Evolutionary conservation across 176 grass and related monocot species (phyloP).

Genomic region (Oryza punctata): DNA sequence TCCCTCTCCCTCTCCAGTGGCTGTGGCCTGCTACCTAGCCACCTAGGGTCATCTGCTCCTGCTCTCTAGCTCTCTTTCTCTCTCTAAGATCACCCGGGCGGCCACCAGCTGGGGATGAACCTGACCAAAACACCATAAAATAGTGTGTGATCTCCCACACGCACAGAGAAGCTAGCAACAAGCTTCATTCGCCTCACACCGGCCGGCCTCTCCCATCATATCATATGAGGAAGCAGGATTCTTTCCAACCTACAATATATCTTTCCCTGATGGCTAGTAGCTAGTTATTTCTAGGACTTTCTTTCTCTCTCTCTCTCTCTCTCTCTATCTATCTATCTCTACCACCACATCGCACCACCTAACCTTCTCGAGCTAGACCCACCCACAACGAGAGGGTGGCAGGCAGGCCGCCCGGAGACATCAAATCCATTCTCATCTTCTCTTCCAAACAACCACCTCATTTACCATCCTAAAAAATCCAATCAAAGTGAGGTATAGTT

Average conservation of each 20-base stretch:
- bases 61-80: constrained; percentile 28
- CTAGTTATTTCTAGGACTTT: constrained; percentile 44
- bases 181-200: constrained; percentile 3
- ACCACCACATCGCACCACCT: constrained; percentile 47
- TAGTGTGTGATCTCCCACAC: constrained; percentile 73
- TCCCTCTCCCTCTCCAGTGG: constrained; percentile 6
- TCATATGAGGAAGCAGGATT: constrained; percentile 56
- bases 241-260: constrained; percentile 57
- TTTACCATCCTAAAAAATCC: constrained; percentile 38
- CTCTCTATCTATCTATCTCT: constrained; percentile 22
- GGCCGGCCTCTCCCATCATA: constrained; percentile 53
- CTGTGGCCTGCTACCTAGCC: not conserved
- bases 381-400: constrained; percentile 35
- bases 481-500: constrained; percentile 18
- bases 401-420: constrained; percentile 19
- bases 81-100: constrained; percentile 27
- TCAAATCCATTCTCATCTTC: constrained; percentile 51
- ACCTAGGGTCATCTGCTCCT: constrained; percentile 59
- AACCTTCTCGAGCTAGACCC: constrained; percentile 58
- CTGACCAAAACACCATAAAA: constrained; percentile 72
- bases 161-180: constrained; percentile 23
- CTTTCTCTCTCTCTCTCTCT: constrained; percentile 33
- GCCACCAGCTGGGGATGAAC: constrained; percentile 11
- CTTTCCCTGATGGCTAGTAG: constrained; percentile 51
- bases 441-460: constrained; percentile 45